Evolutionary conservation across 1,284 basidiomycete species (phyloP).

Genomic region (Cutaneotrichosporon cavernicola): DNA sequence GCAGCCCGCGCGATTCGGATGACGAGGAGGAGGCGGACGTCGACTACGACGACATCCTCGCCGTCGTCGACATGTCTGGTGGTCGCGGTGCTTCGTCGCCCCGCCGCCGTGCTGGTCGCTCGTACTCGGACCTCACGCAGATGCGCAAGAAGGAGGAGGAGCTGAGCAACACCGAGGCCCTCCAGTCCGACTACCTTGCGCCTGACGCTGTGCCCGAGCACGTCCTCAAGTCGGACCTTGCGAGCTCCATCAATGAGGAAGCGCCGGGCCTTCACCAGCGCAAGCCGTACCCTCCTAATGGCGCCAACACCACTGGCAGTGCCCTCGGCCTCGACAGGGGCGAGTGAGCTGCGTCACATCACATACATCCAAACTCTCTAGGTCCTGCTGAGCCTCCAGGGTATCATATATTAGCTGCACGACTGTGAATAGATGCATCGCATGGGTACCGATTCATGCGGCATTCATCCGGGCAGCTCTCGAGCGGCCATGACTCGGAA

Average conservation of each 20-base stretch:
- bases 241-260: conserved; percentile 9
- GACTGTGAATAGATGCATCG: conserved; percentile 2
- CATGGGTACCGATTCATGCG: neutral
- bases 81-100: conserved; percentile 30
- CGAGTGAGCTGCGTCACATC: conserved; percentile 9
- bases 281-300: conserved; percentile 14
- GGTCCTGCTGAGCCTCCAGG: neutral
- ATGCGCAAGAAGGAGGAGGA: conserved; percentile 13
- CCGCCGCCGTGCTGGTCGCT: conserved; percentile 36
- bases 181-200: conserved; percentile 4
- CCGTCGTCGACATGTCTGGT: conserved; percentile 46
- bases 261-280: conserved; percentile 22
- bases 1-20: conserved; percentile 51
- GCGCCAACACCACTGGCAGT: neutral
- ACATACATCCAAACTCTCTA: neutral
- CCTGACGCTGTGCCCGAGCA: conserved; percentile 8
- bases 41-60: conserved; percentile 56
- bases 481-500: no score
- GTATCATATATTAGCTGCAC: neutral
- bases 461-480: no score
- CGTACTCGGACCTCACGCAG: conserved; percentile 35
- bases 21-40: conserved; percentile 55
- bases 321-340: conserved; percentile 26
- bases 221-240: conserved; percentile 7
- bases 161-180: neutral